phyloP scores from a whole-genome alignment of 768 basidiomycete species.

The Leccinellum luteum region DNA sequence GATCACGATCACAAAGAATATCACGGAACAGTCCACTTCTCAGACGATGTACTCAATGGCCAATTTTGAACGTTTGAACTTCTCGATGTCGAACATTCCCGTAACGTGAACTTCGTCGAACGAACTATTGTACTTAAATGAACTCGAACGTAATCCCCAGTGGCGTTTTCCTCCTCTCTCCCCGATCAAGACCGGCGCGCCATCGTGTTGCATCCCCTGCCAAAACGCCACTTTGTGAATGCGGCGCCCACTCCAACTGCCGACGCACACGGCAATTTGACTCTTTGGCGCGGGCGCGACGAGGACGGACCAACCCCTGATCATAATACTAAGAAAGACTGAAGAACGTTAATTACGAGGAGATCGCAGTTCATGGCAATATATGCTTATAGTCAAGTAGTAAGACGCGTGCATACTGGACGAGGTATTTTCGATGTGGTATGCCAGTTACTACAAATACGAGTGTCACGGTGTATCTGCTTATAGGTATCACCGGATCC shows the following conservation, averaged over 20 bases:
- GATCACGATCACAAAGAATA: background rate
- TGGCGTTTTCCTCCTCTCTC: background rate
- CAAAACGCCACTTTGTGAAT: slow-evolving; percentile 1
- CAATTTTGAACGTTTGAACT: background rate
- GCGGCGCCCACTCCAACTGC: background rate
- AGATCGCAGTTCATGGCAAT: background rate
- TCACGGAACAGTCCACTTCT: too few relatives aligned
- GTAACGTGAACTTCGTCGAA: background rate
- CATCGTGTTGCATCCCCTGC: background rate
- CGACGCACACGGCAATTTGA: background rate
- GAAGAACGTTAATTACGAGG: background rate
- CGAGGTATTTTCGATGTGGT: background rate
- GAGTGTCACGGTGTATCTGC: background rate
- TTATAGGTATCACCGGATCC: background rate
- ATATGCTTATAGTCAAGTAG: background rate
- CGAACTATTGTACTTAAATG: background rate
- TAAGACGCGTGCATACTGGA: background rate
- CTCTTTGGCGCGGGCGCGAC: background rate
- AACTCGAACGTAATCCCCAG: background rate
- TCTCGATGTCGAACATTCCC: background rate
- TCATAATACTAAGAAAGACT: background rate
- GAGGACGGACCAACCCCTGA: background rate
- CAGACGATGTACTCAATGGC: too few relatives aligned
- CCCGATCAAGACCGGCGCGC: background rate
- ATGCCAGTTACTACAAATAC: background rate